Percentiles rank a stretch among this genome's conserved stretches.
phyloP scores from a whole-genome alignment of 176 grass and related monocot genomes.

The Lolium multiflorum region DNA sequence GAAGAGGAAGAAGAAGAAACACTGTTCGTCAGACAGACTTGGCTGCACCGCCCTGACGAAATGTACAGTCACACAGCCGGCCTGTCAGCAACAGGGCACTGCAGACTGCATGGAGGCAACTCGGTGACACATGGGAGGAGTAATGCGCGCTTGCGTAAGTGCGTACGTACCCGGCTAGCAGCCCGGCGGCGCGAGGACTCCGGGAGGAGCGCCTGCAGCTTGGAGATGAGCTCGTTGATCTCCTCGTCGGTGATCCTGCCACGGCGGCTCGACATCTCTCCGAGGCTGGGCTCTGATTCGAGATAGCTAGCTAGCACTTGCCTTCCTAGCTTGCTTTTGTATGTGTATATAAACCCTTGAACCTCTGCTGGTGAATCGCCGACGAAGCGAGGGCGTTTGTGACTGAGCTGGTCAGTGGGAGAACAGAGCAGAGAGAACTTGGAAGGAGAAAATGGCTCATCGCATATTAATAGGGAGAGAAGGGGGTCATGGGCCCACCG shows the following conservation, averaged over 20 bases:
- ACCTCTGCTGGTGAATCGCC: conserved; percentile 15
- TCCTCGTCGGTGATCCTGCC: conserved; percentile 87
- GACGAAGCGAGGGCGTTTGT: background rate
- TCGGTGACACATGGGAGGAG: background rate
- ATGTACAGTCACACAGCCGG: background rate
- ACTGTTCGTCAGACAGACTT: conserved; percentile 26
- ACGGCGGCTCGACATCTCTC: conserved; percentile 63
- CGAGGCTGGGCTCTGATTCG: background rate
- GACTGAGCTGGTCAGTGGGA: background rate
- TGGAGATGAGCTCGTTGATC: conserved; percentile 96
- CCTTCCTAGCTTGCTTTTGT: background rate
- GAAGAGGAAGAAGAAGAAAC: background rate
- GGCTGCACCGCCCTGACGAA: conserved; percentile 29
- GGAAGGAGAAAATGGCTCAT: no score
- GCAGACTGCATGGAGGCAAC: background rate
- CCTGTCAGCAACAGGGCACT: background rate
- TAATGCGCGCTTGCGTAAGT: background rate
- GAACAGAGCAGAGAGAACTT: no score
- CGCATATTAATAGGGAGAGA: no score
- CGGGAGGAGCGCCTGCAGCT: conserved; percentile 82
- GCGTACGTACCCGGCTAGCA: conserved; percentile 60
- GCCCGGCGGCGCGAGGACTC: conserved; percentile 71
- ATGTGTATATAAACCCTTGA: background rate
- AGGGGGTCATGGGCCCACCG: no score
- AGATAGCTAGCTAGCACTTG: background rate